Conservation (phyloP, 257 asterid genomes). For the Solanum paucissectum region DNA sequence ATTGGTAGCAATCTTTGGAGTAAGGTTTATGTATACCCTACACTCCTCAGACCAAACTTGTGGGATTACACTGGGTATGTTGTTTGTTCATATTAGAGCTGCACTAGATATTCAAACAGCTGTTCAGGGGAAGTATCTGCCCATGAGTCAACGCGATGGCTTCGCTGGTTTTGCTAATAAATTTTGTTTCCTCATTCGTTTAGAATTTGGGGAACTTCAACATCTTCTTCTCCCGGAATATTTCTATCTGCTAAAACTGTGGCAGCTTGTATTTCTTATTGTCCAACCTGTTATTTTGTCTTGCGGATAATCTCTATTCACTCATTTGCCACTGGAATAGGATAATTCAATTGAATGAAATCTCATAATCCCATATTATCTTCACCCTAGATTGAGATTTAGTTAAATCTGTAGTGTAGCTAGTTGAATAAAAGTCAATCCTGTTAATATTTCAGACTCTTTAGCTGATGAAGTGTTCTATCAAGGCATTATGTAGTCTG, state of each 20-base stretch:
- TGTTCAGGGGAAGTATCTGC: background rate
- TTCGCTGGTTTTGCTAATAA: background rate
- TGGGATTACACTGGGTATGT: background rate
- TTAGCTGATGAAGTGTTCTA: background rate
- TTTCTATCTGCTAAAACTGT: background rate
- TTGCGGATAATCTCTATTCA: background rate
- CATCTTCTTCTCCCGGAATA: background rate
- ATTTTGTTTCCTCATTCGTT: background rate
- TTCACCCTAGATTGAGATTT: background rate
- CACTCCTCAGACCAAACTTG: background rate
- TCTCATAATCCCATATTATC: background rate
- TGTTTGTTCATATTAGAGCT: background rate
- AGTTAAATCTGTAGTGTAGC: background rate
- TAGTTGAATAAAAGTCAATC: background rate
- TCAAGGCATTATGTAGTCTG: background rate
- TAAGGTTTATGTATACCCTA: background rate
- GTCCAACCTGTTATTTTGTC: background rate
- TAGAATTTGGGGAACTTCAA: background rate
- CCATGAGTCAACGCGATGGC: background rate
- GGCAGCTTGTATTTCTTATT: background rate
- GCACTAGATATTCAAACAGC: background rate
- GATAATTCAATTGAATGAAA: background rate
- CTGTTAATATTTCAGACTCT: background rate
- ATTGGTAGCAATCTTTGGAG: background rate
- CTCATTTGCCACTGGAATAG: background rate